phyloP scores from a whole-genome alignment of 352 stramenopile species.

The Aphanomyces stellatus region DNA sequence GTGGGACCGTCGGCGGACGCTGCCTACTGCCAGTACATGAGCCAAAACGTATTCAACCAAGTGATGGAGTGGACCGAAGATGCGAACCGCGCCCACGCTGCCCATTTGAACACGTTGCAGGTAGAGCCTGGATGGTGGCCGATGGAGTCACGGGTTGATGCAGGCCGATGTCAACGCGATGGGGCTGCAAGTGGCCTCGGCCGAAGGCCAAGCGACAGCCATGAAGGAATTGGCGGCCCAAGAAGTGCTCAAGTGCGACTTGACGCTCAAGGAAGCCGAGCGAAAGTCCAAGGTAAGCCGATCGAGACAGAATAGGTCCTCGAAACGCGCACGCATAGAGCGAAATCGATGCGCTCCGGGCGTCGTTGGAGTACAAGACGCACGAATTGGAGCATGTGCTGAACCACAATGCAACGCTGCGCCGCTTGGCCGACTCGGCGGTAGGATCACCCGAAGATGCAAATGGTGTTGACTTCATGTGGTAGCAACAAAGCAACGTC shows the following conservation, averaged over 20 bases:
- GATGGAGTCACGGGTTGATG: not conserved
- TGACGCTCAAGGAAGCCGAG: slow-evolving; percentile 65
- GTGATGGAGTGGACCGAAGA: slow-evolving; percentile 71
- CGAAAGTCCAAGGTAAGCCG: slow-evolving; percentile 36
- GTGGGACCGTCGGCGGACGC: slow-evolving; percentile 68
- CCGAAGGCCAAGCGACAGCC: slow-evolving; percentile 65
- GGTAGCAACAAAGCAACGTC: slow-evolving; percentile 72
- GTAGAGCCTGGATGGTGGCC: not conserved
- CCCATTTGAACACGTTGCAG: slow-evolving; percentile 54
- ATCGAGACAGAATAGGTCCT: not conserved
- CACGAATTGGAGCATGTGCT: slow-evolving; percentile 82
- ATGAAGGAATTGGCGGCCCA: slow-evolving; percentile 74
- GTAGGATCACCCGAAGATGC: not conserved
- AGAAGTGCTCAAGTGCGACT: slow-evolving; percentile 70
- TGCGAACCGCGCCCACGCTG: slow-evolving; percentile 66
- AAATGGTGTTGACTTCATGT: not conserved
- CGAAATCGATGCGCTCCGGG: slow-evolving; percentile 52
- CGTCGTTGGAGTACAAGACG: slow-evolving; percentile 78
- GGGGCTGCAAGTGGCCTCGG: slow-evolving; percentile 71
- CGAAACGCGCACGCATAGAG: slow-evolving; percentile 20
- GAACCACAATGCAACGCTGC: slow-evolving; percentile 83
- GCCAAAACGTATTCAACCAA: slow-evolving; percentile 53
- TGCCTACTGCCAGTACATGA: slow-evolving; percentile 80
- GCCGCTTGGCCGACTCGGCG: slow-evolving; percentile 71
- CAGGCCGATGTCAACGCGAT: slow-evolving; percentile 74